Base-by-base conservation (phyloP, 2,329 filamentous ascomycete genomes). In the Metarhizium anisopliae region DNA sequence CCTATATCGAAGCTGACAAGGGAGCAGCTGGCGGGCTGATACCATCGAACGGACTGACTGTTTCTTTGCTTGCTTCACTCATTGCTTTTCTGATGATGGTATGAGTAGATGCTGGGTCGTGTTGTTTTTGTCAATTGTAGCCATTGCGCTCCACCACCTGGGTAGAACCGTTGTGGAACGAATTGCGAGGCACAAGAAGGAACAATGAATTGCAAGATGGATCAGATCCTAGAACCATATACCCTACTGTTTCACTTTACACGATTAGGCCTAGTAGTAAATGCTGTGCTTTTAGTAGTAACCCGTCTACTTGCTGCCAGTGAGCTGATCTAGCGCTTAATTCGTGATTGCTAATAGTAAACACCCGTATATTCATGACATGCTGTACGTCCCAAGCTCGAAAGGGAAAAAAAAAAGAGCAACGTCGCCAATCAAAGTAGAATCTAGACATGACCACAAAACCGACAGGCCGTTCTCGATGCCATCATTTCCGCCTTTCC, bases 1-100 rank as follows among this genome's bases (percentile, higher is more conserved):
- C 65, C 43, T 73, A 71, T 64, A 65, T 72, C 58, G 64, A 66
- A 62, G 60, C 62, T 58, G 64, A 67, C 52, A 64, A 59, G 59
- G 58, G 64, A n/a, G 55, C 60, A 47, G 69, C 62, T 13, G 60
- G 59, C 32, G 40, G 52, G 35, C 50, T 62, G 42, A 56, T 58
- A 43, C 59, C 66, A 18, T 56, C 55, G 10, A 35, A 54, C 20
- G 20, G 55, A 45, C 50, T 60, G 47, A 42, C 62, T 47, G 40
- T 57, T 13, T 47, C 47, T 29, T 30, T 58, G 18, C 25, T 55
- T 10, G 45, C 55, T 7, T 56, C 55, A 4, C 13, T 59, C 6
- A 25, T 56, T 8, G 40, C 30, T 18, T 45, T 47, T 4, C 45
- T 50, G 40, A 20, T 55, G 11, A 45, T 55, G 57, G 32, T 45